Base-by-base conservation (phyloP, 2,329 filamentous ascomycete species). In the Penicillium palitans region DNA sequence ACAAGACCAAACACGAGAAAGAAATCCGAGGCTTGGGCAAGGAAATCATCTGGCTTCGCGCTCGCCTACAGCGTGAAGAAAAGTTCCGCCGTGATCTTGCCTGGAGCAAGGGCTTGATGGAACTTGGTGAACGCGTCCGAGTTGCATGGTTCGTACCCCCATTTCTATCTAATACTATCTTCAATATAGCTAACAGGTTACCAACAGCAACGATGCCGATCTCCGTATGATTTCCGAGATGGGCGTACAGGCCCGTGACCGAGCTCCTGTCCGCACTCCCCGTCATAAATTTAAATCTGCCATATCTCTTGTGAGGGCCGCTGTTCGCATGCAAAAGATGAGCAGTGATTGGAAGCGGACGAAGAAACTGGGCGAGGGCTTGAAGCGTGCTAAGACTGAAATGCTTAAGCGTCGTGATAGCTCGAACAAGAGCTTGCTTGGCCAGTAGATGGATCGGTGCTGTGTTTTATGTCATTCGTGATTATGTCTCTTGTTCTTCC, bases 11-110 rank as follows among this genome's bases (percentile, higher is more conserved):
- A 64, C 69, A 80, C 72, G 80, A 83, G 50, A 86, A 88, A 46
- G 87, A 91, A 68, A 85, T 97, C 53, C 86, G 87, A 65, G 93
- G 93, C 19, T 82, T 98, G 71, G 85, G 86, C 53, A 90, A 95
- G 78, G 93, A 98, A 77, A 93, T 98, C 72, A 85, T 92, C 69
- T 98, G 90, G 87, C 86, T 98, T 73, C 87, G 92, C 68, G 90
- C 91, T 2, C 86, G 89, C 52, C 90, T 90, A 78, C 83, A 86
- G 71, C 85, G 95, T 33, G 93, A 97, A 76, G 86, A 90, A 66
- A 85, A 84, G 51, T 88, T 98, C 76, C 84, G 95, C 42, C 83
- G 84, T 62, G 90, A 93, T 68, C 84, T 93, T 33, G 90, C 90
- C 9, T 96, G 89, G 77, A 91, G 91, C 63, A 99, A 99, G 82